Evolutionary conservation across 2,329 filamentous ascomycete species (phyloP).

Genomic region (Pyricularia grisea): DNA sequence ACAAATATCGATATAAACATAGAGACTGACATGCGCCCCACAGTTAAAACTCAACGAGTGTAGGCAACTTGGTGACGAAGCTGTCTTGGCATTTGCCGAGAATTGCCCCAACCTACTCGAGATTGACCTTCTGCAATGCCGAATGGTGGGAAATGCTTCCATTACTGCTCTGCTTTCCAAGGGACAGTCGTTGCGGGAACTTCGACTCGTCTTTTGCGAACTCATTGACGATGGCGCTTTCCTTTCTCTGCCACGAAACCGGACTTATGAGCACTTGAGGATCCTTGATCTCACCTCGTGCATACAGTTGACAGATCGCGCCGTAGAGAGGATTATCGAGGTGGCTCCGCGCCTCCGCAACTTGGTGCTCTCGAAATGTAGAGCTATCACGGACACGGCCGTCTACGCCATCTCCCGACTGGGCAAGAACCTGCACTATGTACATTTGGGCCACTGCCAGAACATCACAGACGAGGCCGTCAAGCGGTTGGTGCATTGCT

Average conservation of each 20-base stretch:
- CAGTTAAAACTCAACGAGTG: conserved; percentile 94
- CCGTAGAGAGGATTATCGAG: conserved; percentile 79
- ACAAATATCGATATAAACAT: neutral
- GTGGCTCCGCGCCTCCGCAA: conserved; percentile 84
- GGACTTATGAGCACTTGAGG: conserved; percentile 75
- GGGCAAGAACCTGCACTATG: conserved; percentile 93
- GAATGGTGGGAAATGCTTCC: conserved; percentile 69
- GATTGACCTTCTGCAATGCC: conserved; percentile 87
- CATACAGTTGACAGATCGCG: conserved; percentile 70
- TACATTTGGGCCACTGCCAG: conserved; percentile 88
- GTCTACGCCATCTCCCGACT: conserved; percentile 81
- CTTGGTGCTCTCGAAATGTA: conserved; percentile 88
- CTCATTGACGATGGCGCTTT: conserved; percentile 85
- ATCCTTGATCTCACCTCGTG: conserved; percentile 94
- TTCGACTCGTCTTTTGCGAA: conserved; percentile 77
- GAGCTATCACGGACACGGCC: conserved; percentile 80
- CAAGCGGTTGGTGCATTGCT: conserved; percentile 70
- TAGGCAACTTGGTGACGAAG: conserved; percentile 69
- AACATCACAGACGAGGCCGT: conserved; percentile 88
- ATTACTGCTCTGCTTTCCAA: conserved; percentile 72
- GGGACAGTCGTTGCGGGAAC: conserved; percentile 76
- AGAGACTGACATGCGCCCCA: neutral
- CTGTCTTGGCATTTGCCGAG: conserved; percentile 76
- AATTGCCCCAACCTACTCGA: conserved; percentile 91
- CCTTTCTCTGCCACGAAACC: conserved; percentile 59